Conservation (phyloP, 768 basidiomycete genomes). For the Hygrophoropsis aurantiaca region DNA sequence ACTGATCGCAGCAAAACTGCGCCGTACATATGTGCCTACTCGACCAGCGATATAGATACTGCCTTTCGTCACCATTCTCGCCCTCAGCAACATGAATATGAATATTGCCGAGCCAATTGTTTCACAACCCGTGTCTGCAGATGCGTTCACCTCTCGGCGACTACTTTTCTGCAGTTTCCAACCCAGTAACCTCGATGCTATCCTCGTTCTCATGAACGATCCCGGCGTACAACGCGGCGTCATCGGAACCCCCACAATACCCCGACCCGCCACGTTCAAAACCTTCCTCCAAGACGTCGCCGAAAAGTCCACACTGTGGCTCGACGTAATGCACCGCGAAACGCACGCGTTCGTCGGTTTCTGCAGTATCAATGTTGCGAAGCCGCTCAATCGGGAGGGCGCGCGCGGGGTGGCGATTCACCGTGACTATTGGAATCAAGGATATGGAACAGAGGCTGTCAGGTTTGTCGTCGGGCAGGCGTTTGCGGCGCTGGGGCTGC, state of each 20-base stretch:
- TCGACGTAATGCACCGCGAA: conserved; percentile 11
- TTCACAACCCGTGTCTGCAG: too few species aligned
- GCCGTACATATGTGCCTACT: too few species aligned
- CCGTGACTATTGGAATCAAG: conserved; percentile 28
- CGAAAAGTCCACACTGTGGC: conserved; percentile 8
- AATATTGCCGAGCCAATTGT: too few species aligned
- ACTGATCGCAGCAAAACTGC: too few species aligned
- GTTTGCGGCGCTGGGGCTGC: conserved; percentile 29
- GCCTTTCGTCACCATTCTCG: too few species aligned
- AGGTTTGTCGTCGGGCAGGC: conserved; percentile 32
- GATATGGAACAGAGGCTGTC: conserved; percentile 33
- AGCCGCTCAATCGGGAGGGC: conserved; percentile 19
- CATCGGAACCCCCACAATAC: conserved; percentile 7
- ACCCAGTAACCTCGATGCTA: conserved; percentile 10
- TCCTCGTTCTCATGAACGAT: conserved; percentile 20
- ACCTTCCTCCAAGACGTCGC: not conserved
- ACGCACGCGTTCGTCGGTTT: conserved; percentile 16
- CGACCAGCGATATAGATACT: too few species aligned
- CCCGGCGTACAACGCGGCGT: conserved; percentile 6
- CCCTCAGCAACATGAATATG: too few species aligned
- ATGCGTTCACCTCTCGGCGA: conserved; percentile 19
- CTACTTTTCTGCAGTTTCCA: conserved; percentile 18
- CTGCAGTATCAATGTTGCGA: conserved; percentile 10
- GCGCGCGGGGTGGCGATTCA: conserved; percentile 12
- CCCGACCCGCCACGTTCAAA: conserved; percentile 1